Evolutionary conservation across 2,329 filamentous ascomycete genomes (phyloP), one percentile per base, ranked within the genome.

Genomic region (Microdochium trichocladiopsis): DNA sequence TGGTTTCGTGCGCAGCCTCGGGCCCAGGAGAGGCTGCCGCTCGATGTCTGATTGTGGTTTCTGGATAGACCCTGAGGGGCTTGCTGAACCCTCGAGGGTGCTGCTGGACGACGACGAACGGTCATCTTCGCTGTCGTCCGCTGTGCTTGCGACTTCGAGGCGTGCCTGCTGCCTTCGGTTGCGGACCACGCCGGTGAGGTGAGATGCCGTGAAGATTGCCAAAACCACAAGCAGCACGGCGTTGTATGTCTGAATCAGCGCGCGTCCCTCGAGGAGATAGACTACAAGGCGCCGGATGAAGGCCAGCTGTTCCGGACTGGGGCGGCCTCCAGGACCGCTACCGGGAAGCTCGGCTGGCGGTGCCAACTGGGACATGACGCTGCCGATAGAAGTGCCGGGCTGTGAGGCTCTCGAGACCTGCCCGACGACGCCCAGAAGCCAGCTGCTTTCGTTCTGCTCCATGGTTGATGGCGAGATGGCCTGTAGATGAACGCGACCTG

Each of bases 61-160:
- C 52, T 67, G 66, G 3, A 52, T 22, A 9, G 55, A 53, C 3
- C 51, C 48, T 9, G 58, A 55, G 2, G 64, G 66, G 8, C 63
- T 63, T 14, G 57, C 47, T 0, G 56, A 59, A 3, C 62, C 65
- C 16, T 61, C 55, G 8, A 67, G 43, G 3, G 65, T 67, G 51
- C 64, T 70, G 53, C 66, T 69, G 3, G 66, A 69, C 11, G 68
- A 69, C 1, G 66, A 68, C 1, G 60, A 66, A 5, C 54, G 51
- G 24, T 55, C 53, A 10, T 50, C 57, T 18, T 47, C 51, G 12
- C 50, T 52, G 28, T 56, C 51, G 25, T 50, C 47, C 33, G 50
- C 31, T 12, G 50, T 11, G 16, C 55, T 55, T 24, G 14, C 43
- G 47, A 47, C 23, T 16, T 33, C 14, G 10, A 22, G 49, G 22